Evolutionary conservation across 495 filamentous ascomycete genomes (phyloP), one percentile per base, ranked within the genome.

Genomic region (Podospora fimiseda): DNA sequence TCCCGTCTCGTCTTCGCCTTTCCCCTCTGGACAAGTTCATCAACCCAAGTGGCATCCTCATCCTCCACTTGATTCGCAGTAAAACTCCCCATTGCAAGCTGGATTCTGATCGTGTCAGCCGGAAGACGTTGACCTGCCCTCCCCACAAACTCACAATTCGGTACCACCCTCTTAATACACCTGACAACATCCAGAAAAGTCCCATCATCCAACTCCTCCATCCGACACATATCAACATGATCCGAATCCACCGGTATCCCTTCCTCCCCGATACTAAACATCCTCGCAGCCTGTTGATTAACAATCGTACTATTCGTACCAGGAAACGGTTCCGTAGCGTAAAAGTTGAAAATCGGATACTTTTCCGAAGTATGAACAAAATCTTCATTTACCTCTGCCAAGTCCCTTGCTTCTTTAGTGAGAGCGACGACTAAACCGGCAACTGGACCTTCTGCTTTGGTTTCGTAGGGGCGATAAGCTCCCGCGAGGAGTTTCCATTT

Each of bases 401-500:
- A 11, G 27, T 33, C 27, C 6, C 6, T 5, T 5, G 27, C 27
- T 5, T 33, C 27, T 11, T 33, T 33, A 11, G 27, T 33, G 6
- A 33, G 27, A 11, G 27, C 27, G 27, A 11, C 11, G 11, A 33
- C 27, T 11, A 33, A 11, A 5, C 27, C 27, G 27, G 27, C 27
- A 5, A 33, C 6, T 5, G 5, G 5, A 5, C 6, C 5, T 11
- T 33, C 11, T 5, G 6, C 6, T 5, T 11, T 5, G 27, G 5
- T 11, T 5, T 33, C 5, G 27, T 11, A 11, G 6, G 27, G 11
- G 27, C 11, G 11, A 11, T 33, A 33, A 52, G 49, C 23, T 1
- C 50, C 11, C 38, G 45, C 55, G 23, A 58, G 43, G 44, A 13
- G 4, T 1, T 38, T 11, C 50, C 50, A 53, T 2, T 40, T 8